Conservation (phyloP, 1,139 yeast species). For the Hyphopichia wangnamkhiaoensis region DNA sequence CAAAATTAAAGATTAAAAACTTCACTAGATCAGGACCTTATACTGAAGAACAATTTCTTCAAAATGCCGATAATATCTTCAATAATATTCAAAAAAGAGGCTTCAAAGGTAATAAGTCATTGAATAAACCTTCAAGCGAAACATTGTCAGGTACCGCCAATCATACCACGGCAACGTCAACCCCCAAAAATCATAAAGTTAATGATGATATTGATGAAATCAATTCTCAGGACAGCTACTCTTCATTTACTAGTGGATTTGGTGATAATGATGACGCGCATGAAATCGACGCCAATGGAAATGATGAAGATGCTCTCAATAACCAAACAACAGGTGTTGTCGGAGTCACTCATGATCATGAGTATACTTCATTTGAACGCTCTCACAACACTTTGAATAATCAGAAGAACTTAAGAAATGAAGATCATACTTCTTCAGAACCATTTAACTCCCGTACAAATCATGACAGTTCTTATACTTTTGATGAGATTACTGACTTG, state of each 20-base stretch:
- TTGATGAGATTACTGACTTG: constrained; percentile 23
- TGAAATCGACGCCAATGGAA: constrained; percentile 3
- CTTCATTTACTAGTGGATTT: constrained; percentile 39
- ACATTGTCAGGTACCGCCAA: constrained; percentile 5
- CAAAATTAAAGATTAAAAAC: constrained; percentile 33
- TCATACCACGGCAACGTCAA: constrained; percentile 38
- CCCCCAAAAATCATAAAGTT: constrained; percentile 33
- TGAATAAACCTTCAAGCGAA: constrained; percentile 9
- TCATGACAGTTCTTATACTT: constrained; percentile 30
- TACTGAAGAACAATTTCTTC: constrained; percentile 37
- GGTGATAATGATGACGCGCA: constrained; percentile 20
- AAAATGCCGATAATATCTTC: constrained; percentile 43
- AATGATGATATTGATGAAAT: constrained; percentile 14
- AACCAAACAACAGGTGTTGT: neutral
- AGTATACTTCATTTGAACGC: constrained; percentile 25
- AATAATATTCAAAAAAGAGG: constrained; percentile 41
- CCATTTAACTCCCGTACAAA: constrained; percentile 2
- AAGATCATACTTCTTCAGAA: constrained; percentile 7
- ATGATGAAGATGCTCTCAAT: neutral
- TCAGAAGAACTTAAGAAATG: neutral
- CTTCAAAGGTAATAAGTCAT: constrained; percentile 15
- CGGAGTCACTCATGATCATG: constrained; percentile 19
- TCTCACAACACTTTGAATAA: neutral
- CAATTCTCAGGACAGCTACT: constrained; percentile 25
- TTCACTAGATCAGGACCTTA: constrained; percentile 34